phyloP scores from a whole-genome alignment of 2,329 filamentous ascomycete species.

The Tolypocladium cylindrosporum region DNA sequence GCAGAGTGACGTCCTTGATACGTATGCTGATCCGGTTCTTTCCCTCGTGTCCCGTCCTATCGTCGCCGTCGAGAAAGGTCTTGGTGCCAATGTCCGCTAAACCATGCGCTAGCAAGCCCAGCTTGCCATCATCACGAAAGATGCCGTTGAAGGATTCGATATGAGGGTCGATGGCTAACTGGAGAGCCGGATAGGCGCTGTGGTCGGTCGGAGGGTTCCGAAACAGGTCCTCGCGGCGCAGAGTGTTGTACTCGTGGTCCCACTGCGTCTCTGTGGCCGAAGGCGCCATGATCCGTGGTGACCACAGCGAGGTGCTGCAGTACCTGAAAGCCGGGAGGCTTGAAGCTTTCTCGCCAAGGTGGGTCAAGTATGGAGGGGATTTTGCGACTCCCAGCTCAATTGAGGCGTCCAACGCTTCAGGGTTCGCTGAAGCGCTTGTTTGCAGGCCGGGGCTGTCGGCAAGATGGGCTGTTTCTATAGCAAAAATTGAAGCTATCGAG shows the following conservation, averaged over 20 bases:
- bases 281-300: slow-evolving; percentile 36
- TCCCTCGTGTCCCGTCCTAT: slow-evolving; percentile 43
- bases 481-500: slow-evolving; percentile 18
- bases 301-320: not conserved
- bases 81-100: slow-evolving; percentile 86
- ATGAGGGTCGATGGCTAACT: slow-evolving; percentile 80
- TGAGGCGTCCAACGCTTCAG: slow-evolving; percentile 1
- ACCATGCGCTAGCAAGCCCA: slow-evolving; percentile 55
- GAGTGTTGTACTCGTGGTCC: slow-evolving; percentile 77
- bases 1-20: slow-evolving; percentile 71
- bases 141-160: slow-evolving; percentile 93
- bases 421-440: not conserved
- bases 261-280: slow-evolving; percentile 58
- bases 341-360: not conserved
- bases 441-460: not conserved
- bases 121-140: slow-evolving; percentile 59
- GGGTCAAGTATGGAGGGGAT: not conserved
- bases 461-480: not conserved
- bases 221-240: slow-evolving; percentile 82
- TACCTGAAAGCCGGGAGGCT: not conserved
- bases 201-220: slow-evolving; percentile 77
- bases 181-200: slow-evolving; percentile 78
- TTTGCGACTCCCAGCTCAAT: slow-evolving; percentile 1
- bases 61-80: slow-evolving; percentile 74
- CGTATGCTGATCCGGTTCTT: slow-evolving; percentile 71